These are phyloP conservation scores for Dendrobium nobile DNA, from an alignment of 106 monocot genomes.

Conservation along the genomic window DNA sequence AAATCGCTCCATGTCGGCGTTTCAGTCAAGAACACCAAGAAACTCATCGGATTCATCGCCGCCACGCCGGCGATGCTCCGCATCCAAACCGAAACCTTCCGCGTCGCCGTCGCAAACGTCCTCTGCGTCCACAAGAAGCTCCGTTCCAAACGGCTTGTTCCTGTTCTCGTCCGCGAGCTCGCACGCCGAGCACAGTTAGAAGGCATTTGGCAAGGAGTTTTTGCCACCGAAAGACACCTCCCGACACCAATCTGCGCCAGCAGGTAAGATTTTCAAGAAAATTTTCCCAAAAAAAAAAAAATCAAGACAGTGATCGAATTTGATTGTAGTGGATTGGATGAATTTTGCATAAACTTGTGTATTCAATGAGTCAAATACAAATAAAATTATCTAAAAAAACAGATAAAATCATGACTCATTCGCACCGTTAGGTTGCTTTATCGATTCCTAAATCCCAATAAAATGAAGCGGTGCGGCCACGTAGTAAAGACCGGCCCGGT, in stretches of 20 bases:
- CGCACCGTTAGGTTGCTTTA: no score
- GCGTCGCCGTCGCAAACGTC: constrained; percentile 65
- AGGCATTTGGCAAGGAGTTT: constrained; percentile 63
- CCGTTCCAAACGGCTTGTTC: constrained; percentile 60
- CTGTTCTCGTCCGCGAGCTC: constrained; percentile 67
- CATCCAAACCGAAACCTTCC: constrained; percentile 25
- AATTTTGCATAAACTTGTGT: no score
- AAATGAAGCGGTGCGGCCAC: background rate
- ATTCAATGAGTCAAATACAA: constrained; percentile 4
- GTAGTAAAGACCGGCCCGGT: no score
- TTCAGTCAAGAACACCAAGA: constrained; percentile 40
- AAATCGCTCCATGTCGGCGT: constrained; percentile 67
- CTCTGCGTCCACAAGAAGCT: constrained; percentile 75
- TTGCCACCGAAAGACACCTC: constrained; percentile 46
- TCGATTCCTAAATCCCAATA: constrained; percentile 65
- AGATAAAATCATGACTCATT: no score
- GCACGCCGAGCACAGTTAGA: constrained; percentile 47
- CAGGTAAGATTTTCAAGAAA: constrained; percentile 25
- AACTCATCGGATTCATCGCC: constrained; percentile 78
- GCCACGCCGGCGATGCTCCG: constrained; percentile 59
- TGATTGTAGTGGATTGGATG: no score
- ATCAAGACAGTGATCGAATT: no score
- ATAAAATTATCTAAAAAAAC: no score
- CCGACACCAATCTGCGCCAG: constrained; percentile 57
- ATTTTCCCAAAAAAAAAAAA: no score